A percentile compares a stretch with the other conserved stretches of the same genome.
These are phyloP conservation scores for Suillus alpinus DNA, from an alignment of 768 basidiomycete species.

Conservation along the genomic window DNA sequence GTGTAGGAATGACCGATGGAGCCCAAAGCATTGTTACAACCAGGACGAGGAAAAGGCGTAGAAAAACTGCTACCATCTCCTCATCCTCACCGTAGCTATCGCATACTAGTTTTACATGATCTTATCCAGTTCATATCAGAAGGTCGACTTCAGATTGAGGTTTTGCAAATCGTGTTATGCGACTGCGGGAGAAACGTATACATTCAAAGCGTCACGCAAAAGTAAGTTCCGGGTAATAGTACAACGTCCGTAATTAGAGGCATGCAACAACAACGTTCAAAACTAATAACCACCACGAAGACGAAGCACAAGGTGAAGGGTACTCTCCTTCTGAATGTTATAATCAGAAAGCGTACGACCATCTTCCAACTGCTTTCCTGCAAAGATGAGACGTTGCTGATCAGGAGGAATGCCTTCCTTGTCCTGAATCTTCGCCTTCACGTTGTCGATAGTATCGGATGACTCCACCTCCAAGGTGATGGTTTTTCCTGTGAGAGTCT, in stretches of 20 bases:
- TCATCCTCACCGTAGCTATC: background rate
- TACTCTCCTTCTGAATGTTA: conserved; percentile 74
- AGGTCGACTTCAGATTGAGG: background rate
- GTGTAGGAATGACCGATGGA: background rate
- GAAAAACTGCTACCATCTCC: conserved; percentile 2
- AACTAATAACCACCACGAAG: conserved; percentile 71
- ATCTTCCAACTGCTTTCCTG: conserved; percentile 77
- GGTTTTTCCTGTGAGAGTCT: conserved; percentile 74
- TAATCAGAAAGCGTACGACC: conserved; percentile 77
- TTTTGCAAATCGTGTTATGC: background rate
- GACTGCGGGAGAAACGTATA: background rate
- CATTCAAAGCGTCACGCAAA: background rate
- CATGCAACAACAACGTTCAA: background rate
- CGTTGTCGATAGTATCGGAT: conserved; percentile 74
- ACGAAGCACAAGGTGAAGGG: conserved; percentile 67
- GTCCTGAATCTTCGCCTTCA: conserved; percentile 77
- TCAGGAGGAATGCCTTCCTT: conserved; percentile 81
- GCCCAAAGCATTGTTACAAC: background rate
- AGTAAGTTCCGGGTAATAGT: background rate
- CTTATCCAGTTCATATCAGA: background rate
- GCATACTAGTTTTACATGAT: background rate
- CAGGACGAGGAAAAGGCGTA: conserved; percentile 25
- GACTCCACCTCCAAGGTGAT: conserved; percentile 77
- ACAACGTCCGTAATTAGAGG: background rate
- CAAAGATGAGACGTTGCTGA: conserved; percentile 77